phyloP scores from a whole-genome alignment of 2,329 filamentous ascomycete genomes.

The Epichloe baconii region DNA sequence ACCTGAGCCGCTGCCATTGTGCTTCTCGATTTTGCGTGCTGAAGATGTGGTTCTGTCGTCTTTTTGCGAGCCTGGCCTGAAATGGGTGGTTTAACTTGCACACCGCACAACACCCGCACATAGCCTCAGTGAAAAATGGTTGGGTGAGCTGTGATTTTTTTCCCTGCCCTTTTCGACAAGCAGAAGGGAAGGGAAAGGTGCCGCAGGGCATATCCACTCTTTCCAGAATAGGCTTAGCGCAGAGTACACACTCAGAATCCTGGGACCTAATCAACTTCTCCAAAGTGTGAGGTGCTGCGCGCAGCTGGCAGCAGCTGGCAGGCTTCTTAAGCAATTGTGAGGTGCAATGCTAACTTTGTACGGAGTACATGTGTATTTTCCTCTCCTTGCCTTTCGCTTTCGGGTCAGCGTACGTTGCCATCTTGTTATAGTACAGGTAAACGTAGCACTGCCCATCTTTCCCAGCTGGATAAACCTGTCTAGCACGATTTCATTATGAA shows the following conservation, averaged over 20 bases:
- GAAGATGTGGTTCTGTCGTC: background rate
- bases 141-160: constrained; percentile 14
- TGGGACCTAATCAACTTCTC: background rate
- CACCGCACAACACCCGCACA: too few species aligned
- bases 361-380: too few species aligned
- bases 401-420: too few species aligned
- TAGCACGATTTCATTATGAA: too few species aligned
- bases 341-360: too few species aligned
- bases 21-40: constrained; percentile 17
- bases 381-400: too few species aligned
- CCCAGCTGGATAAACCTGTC: too few species aligned
- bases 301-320: too few species aligned
- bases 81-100: background rate
- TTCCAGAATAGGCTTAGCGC: constrained; percentile 3
- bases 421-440: too few species aligned
- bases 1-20: constrained; percentile 56
- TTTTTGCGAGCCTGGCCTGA: background rate
- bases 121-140: background rate
- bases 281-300: background rate
- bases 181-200: background rate
- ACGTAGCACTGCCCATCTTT: too few species aligned
- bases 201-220: constrained; percentile 1
- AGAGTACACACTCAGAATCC: background rate
- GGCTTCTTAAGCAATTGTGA: too few species aligned
- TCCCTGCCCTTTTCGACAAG: constrained; percentile 11